Evolutionary conservation across 1,284 basidiomycete genomes (phyloP).

Genomic region (Ceratobasidium papillatum): DNA sequence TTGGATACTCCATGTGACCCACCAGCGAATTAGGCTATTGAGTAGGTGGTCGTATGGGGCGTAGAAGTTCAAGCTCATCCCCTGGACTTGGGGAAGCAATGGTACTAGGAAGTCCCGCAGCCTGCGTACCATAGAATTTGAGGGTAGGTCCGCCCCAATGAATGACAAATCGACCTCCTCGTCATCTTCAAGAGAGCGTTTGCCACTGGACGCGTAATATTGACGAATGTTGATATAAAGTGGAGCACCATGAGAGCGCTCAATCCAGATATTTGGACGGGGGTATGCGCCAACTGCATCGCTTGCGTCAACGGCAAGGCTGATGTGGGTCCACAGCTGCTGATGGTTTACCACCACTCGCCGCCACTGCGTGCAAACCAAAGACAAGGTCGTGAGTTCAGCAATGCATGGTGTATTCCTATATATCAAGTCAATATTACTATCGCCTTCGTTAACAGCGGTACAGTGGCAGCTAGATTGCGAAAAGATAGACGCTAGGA

Average conservation of each 20-base stretch:
- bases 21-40: background rate
- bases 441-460: no score
- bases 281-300: background rate
- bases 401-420: no score
- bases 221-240: background rate
- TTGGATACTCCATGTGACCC: background rate
- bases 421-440: no score
- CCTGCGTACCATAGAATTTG: background rate
- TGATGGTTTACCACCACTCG: background rate
- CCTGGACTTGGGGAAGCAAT: background rate
- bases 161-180: background rate
- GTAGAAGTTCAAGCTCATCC: background rate
- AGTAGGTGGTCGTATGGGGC: background rate
- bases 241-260: background rate
- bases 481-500: background rate
- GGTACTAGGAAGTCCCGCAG: background rate
- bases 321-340: slow-evolving; percentile 8
- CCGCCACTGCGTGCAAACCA: background rate
- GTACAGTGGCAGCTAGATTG: background rate
- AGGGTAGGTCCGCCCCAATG: background rate
- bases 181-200: background rate
- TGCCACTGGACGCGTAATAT: background rate
- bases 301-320: background rate
- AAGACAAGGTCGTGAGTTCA: background rate
- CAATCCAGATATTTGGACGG: background rate